Conservation (phyloP, 495 filamentous ascomycete genomes). For the Aspergillus baeticus region DNA sequence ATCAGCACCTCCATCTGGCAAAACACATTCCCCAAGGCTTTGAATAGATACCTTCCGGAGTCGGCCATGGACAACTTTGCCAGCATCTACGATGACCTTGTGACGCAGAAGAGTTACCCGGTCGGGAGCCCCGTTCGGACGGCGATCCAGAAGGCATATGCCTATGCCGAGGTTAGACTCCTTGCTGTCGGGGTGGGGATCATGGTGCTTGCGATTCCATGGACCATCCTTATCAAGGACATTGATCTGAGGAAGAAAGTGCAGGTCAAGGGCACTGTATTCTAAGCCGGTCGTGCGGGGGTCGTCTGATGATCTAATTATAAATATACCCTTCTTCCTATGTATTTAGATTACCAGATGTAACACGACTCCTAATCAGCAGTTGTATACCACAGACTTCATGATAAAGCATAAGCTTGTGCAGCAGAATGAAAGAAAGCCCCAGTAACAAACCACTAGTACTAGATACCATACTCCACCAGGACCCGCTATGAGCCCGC, state of each 20-base stretch:
- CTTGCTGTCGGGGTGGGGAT: conserved; percentile 47
- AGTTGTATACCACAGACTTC: no score
- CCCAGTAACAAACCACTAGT: no score
- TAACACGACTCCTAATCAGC: no score
- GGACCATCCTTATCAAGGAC: conserved; percentile 49
- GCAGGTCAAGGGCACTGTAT: conserved; percentile 29
- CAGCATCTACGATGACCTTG: conserved; percentile 51
- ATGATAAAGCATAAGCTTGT: no score
- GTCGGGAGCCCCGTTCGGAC: conserved; percentile 45
- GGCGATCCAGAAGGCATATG: conserved; percentile 58
- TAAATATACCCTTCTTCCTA: no score
- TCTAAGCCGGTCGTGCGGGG: no score
- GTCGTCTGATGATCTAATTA: no score
- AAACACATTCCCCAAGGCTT: conserved; percentile 50
- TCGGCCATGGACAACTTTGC: conserved; percentile 31
- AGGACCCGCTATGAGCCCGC: no score
- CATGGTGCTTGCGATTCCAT: conserved; percentile 43
- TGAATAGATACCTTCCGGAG: conserved; percentile 56
- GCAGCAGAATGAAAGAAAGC: no score
- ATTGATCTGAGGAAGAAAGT: conserved; percentile 54
- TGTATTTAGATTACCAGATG: no score
- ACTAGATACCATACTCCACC: no score
- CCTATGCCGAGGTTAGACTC: conserved; percentile 53
- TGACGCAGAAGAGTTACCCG: conserved; percentile 49
- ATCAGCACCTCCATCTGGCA: conserved; percentile 68